These are phyloP conservation scores for Wickerhamia fluorescens DNA, from an alignment of 805 yeast genomes.

Conservation along the genomic window DNA sequence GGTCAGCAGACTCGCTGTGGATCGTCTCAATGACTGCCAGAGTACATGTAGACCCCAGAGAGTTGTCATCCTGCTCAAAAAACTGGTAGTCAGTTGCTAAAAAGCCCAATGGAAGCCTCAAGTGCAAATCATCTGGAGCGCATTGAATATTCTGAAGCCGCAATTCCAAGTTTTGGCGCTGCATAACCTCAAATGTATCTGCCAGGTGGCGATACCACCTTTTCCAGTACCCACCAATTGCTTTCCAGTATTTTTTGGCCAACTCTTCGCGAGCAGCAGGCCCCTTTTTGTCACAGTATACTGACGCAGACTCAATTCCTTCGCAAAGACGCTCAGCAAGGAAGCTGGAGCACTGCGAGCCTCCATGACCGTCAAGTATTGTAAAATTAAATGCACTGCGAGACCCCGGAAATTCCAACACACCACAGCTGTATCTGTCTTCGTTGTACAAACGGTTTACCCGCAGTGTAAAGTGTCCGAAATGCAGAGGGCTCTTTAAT, in stretches of 20 bases:
- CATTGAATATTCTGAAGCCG: constrained; percentile 8
- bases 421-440: constrained; percentile 66
- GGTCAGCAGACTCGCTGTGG: constrained; percentile 20
- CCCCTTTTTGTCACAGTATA: constrained; percentile 12
- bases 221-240: constrained; percentile 82
- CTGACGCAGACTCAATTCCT: constrained; percentile 41
- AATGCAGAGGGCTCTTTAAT: constrained; percentile 57
- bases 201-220: constrained; percentile 52
- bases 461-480: constrained; percentile 76
- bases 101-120: constrained; percentile 58
- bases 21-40: constrained; percentile 51
- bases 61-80: constrained; percentile 29
- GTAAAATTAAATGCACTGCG: constrained; percentile 51
- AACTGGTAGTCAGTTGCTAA: constrained; percentile 61
- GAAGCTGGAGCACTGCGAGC: constrained; percentile 62
- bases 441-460: constrained; percentile 76
- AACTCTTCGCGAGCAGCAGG: constrained; percentile 33
- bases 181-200: constrained; percentile 22
- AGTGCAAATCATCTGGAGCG: constrained; percentile 46
- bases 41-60: constrained; percentile 70
- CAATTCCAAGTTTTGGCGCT: constrained; percentile 13
- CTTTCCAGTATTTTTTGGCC: constrained; percentile 45
- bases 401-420: constrained; percentile 32
- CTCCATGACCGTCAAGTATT: constrained; percentile 95
- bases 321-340: constrained; percentile 47